Evolutionary conservation across 2,329 filamentous ascomycete genomes (phyloP).

Genomic region (Metarhizium album): DNA sequence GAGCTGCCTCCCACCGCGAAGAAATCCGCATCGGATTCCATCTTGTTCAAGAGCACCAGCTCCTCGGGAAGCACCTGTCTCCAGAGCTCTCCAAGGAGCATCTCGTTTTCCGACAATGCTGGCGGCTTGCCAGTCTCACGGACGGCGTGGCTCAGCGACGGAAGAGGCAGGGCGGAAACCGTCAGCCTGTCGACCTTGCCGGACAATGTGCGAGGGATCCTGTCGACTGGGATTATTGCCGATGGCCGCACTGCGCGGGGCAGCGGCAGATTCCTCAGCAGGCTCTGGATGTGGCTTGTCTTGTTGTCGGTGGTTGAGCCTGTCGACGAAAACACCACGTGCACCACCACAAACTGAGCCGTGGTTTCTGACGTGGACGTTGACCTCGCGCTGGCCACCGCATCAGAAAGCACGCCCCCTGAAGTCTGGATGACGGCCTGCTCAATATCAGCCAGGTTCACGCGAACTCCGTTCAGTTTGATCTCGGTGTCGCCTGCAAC

Average conservation of each 20-base stretch:
- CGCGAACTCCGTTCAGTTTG: constrained; percentile 33
- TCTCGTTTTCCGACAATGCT: neutral
- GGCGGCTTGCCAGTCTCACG: neutral
- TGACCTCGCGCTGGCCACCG: constrained; percentile 7
- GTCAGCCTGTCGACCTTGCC: constrained; percentile 17
- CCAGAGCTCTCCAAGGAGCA: neutral
- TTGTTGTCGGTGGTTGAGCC: neutral
- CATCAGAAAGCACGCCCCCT: constrained; percentile 11
- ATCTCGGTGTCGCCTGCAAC: constrained; percentile 31
- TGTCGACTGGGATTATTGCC: constrained; percentile 1
- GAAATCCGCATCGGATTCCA: neutral
- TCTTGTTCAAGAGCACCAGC: neutral
- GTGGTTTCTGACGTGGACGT: neutral
- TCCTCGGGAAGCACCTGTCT: neutral
- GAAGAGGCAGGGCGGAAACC: constrained; percentile 16
- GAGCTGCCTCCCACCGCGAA: neutral
- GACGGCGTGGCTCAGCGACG: no score
- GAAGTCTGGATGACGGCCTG: constrained; percentile 12
- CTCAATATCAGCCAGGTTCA: constrained; percentile 34
- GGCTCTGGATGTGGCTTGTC: neutral
- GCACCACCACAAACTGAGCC: no score
- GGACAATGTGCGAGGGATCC: neutral
- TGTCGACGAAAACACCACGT: constrained; percentile 4
- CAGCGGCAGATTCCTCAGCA: neutral
- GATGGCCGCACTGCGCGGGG: constrained; percentile 5